Base-by-base conservation (phyloP, 306 rosid species). In the Arachis stenosperma region DNA sequence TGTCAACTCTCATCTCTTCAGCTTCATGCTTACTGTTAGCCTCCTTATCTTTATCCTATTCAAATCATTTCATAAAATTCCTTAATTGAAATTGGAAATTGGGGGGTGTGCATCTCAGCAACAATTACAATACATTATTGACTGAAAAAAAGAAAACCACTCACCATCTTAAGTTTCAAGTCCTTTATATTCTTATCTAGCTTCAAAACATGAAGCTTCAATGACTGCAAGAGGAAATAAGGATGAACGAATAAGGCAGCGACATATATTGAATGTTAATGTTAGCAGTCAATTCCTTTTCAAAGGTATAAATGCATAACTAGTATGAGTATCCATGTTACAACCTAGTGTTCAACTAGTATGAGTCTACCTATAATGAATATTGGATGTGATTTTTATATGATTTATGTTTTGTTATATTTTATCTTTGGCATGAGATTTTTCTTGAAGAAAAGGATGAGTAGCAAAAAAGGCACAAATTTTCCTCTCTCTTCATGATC, bases 181-280 rank as follows among this genome's bases (percentile, higher is more conserved):
- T 85, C 91, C 39, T 88, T 82, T 74, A 91, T 81, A 78, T 76
- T 88, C 74, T 86, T 82, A 36, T 80, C 83, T 59, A 94, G 88
- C 89, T 77, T 86, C 74, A 94, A 77, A 81, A 94, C 98, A 82
- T 89, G 97, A 69, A 94, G 97, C 86, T 94, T 94, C 86, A 94
- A 74, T 15, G 98, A 84, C 98, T 94, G 92, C 92, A 83, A 33
- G 64, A 41, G 48, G 76, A 75, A 78, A 62, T 6, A 54, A 81
- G 10, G 73, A 69, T 79, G 69, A 61, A 69, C 58, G 62, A 57
- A 71, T 70, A 69, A 83, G 73, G 36, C 22, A 65, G 67, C 44
- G 57, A 69, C 61, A 78, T 39, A 47, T 37, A 63, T 62, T 73
- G 55, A 62, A 75, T 3, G 71, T 63, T 51, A 37, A 7, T 43